Evolutionary conservation across 1,284 basidiomycete species (phyloP).

Genomic region (Hortiboletus rubellus): DNA sequence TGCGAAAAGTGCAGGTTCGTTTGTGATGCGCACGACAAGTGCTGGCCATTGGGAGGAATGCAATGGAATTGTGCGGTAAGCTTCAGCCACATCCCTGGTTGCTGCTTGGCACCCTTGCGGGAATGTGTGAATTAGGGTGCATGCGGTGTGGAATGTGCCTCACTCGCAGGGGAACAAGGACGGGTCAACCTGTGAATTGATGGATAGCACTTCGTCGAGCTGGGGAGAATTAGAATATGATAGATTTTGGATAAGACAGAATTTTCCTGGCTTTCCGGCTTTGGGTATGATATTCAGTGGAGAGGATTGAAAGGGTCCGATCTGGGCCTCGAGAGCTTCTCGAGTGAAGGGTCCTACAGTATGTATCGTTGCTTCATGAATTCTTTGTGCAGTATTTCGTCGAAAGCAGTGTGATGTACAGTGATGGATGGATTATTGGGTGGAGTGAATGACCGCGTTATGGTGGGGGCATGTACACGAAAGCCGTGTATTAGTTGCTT

Average conservation of each 20-base stretch:
- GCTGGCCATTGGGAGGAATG: no score
- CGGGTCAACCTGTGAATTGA: neutral
- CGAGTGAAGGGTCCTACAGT: constrained; percentile 6
- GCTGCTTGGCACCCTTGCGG: neutral
- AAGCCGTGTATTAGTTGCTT: no score
- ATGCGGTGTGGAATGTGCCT: constrained; percentile 7
- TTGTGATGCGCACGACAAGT: no score
- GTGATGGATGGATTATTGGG: neutral
- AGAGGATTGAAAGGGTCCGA: constrained; percentile 11
- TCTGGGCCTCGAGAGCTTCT: neutral
- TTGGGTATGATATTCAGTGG: constrained; percentile 11
- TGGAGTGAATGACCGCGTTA: neutral
- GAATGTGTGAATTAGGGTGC: neutral
- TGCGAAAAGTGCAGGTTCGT: no score
- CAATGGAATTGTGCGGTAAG: constrained; percentile 1
- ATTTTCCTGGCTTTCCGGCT: constrained; percentile 4
- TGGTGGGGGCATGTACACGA: no score
- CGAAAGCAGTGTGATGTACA: no score
- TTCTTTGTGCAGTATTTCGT: no score
- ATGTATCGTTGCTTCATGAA: neutral
- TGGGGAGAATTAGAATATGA: neutral
- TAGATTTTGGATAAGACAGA: constrained; percentile 8
- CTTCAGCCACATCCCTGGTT: constrained; percentile 4
- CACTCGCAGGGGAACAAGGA: neutral
- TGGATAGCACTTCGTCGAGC: accelerated